Evolutionary conservation across 2,329 filamentous ascomycete species (phyloP).

Genomic region (Cytospora paraplurivora): DNA sequence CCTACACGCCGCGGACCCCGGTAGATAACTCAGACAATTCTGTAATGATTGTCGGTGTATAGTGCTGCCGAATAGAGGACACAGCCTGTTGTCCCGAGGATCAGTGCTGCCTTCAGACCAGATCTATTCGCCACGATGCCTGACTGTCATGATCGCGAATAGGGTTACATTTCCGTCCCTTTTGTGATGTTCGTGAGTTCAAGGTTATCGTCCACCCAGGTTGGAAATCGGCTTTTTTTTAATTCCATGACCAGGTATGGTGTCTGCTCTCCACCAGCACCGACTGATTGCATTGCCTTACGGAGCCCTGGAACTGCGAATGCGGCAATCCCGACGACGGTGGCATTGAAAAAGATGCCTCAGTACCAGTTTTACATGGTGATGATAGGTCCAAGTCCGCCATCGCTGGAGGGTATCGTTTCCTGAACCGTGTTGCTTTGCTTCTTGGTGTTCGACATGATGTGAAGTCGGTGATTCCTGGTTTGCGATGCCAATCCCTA

Average conservation of each 20-base stretch:
- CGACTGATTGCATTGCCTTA: conserved; percentile 38
- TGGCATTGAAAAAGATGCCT: conserved; percentile 37
- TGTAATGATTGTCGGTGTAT: conserved; percentile 41
- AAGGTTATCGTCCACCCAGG: rapidly evolving
- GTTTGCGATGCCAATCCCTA: not conserved
- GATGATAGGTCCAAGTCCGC: not conserved
- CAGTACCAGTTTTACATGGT: conserved; percentile 32
- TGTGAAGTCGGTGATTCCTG: not conserved
- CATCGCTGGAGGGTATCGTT: not conserved
- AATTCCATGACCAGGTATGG: conserved; percentile 38
- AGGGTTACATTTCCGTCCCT: conserved; percentile 42
- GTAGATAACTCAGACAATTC: conserved; percentile 31
- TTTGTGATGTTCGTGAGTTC: not conserved
- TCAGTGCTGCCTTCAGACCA: conserved; percentile 38
- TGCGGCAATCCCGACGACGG: conserved; percentile 33
- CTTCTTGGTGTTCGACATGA: not conserved
- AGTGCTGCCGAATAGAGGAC: conserved; percentile 41
- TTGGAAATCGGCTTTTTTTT: not conserved
- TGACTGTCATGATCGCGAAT: conserved; percentile 40
- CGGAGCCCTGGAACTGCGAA: conserved; percentile 37
- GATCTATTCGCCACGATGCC: conserved; percentile 40
- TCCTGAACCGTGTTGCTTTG: not conserved
- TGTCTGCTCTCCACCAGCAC: conserved; percentile 36
- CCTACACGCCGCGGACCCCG: conserved; percentile 35
- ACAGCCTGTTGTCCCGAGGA: conserved; percentile 40